Percentiles rank a stretch among this genome's conserved stretches.
Evolutionary conservation across 176 grass and related monocot genomes (phyloP).

Genomic region (Lolium perenne): DNA sequence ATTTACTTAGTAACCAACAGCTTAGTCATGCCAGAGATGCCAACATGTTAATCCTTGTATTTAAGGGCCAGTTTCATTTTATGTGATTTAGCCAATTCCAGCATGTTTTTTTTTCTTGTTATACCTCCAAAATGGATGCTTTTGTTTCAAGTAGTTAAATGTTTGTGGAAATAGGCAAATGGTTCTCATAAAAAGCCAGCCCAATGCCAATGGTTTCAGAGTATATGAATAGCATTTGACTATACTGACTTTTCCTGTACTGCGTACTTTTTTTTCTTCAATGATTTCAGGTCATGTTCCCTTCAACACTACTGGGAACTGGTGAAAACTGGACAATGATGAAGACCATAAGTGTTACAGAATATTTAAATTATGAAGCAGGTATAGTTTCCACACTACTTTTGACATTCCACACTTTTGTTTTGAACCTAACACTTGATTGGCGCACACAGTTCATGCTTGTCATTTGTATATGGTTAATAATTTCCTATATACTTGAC

Average conservation of each 20-base stretch:
- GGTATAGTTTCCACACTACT: constrained; percentile 46
- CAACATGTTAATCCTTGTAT: background rate
- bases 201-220: background rate
- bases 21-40: background rate
- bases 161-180: background rate
- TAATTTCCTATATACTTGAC: background rate
- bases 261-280: background rate
- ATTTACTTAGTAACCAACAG: background rate
- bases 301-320: constrained; percentile 92
- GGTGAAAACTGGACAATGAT: constrained; percentile 98
- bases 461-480: constrained; percentile 14
- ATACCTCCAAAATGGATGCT: background rate
- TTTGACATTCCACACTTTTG: background rate
- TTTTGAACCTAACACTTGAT: constrained; percentile 10
- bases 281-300: constrained; percentile 91
- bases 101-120: background rate
- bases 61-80: background rate
- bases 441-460: background rate
- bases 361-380: constrained; percentile 99
- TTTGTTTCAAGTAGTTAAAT: constrained; percentile 12
- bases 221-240: background rate
- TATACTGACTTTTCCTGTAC: constrained; percentile 1
- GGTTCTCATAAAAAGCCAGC: background rate
- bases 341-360: constrained; percentile 97
- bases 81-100: background rate